A percentile compares a stretch with the other conserved stretches of the same genome.
Conservation (phyloP, 2,329 filamentous ascomycete genomes). For the Pseudocercospora musae region DNA sequence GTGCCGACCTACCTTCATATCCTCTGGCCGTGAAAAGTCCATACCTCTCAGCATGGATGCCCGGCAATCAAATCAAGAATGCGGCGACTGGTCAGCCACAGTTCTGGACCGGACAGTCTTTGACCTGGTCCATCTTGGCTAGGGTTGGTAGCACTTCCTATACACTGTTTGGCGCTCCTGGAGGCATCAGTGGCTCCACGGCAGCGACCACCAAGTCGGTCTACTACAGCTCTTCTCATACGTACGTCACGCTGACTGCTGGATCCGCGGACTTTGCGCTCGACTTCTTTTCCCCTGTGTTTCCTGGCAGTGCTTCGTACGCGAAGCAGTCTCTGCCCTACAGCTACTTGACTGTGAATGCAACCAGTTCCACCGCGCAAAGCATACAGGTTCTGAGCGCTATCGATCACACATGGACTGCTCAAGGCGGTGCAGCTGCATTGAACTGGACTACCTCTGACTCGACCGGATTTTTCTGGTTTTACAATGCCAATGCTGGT, state of each 20-base stretch:
- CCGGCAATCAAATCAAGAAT: slow-evolving; percentile 27
- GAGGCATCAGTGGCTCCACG: slow-evolving; percentile 19
- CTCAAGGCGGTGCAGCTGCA: slow-evolving; percentile 24
- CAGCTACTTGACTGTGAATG: slow-evolving; percentile 32
- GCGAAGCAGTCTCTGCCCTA: slow-evolving; percentile 38
- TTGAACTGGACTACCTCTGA: slow-evolving; percentile 23
- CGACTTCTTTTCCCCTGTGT: slow-evolving; percentile 38
- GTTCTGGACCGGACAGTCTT: slow-evolving; percentile 35
- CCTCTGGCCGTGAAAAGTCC: slow-evolving; percentile 34
- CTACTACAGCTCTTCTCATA: slow-evolving; percentile 35
- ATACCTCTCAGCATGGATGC: slow-evolving; percentile 37
- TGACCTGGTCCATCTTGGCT: slow-evolving; percentile 37
- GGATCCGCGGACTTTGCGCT: slow-evolving; percentile 29
- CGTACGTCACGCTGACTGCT: slow-evolving; percentile 30
- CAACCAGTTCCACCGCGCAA: slow-evolving; percentile 9
- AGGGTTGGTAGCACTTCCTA: slow-evolving; percentile 34
- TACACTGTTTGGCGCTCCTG: slow-evolving; percentile 33
- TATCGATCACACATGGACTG: slow-evolving; percentile 38
- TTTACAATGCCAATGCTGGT: slow-evolving; percentile 24
- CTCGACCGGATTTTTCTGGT: slow-evolving; percentile 21
- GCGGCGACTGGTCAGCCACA: slow-evolving; percentile 29
- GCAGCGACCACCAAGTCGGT: slow-evolving; percentile 20
- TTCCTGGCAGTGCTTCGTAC: slow-evolving; percentile 31
- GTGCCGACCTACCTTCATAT: slow-evolving; percentile 21
- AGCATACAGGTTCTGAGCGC: slow-evolving; percentile 35